Evolutionary conservation across 768 basidiomycete species (phyloP), one percentile per base, ranked within the genome.

Genomic region (Amanita exitialis): DNA sequence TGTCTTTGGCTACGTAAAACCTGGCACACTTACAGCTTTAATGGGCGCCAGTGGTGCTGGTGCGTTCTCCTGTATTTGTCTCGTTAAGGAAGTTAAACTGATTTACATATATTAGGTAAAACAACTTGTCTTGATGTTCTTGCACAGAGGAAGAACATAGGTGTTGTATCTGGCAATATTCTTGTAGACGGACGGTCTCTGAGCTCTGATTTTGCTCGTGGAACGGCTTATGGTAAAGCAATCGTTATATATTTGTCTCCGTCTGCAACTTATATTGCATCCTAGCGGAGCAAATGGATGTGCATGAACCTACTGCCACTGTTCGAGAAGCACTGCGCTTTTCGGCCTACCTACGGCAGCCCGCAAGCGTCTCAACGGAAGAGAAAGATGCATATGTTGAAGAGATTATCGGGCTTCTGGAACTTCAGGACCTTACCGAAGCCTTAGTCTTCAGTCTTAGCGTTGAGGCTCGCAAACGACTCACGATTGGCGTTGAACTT

Each of bases 401-500:
- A 64, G 90, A 83, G 64, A 84, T 86, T 65, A 83, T 94, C 43
- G 82, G 89, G 59, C 73, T 93, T 12, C 73, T 91, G 25, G 91
- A 91, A 63, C 71, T 94, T 25, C 87, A 92, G 58, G 83, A 90
- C 61, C 69, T 86, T 1, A 81, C 89, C 1, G 90, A 93, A 57
- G 90, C 87, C 0, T 71, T 93, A 57, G 85, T 93, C 13, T 78
- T 79, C 62, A 80, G 76, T 56, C 71, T 87, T 32, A 74, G 72
- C 47, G 74, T 79, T 20, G 85, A 84, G 57, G 79, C 84, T 6
- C 76, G 89, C 54, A 94, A 94, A 63, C 83, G 90, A 8, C 73
- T 92, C 20, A 93, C 91, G 1, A 94, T 94, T 57, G 92, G 89
- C 52, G 91, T 94, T 49, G 91, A 94, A 63, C 74, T 95, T 6